Base-by-base conservation (phyloP, 140 eudicot species). In the Eryngium alpinum region DNA sequence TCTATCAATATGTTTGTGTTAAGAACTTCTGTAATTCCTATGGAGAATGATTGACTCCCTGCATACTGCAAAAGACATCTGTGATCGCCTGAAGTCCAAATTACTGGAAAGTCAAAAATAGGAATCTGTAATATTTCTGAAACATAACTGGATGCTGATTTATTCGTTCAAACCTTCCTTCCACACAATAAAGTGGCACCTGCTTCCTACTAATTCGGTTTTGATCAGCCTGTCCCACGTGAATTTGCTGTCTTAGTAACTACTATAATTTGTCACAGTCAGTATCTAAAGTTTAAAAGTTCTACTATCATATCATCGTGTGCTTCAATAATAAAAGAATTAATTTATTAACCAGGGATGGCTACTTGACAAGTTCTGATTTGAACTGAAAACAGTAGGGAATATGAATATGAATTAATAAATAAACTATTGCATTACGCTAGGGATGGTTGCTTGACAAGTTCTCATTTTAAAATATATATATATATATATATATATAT, bases 131-230 rank as follows among this genome's bases (percentile, higher is more conserved):
- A 74, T 3, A 44, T 29, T 46, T 34, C 44, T 11, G 82, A 83
- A 84, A 87, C 97, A 73, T 88, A 85, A 94, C 98, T 83, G 98
- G 98, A 84, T 94, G 98, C 87, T 94, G 88, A 80, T 94, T 94
- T 78, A 94, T 92, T 86, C 97, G 87, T 78, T 87, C 92, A 86
- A 92, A 94, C 86, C 91, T 89, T 84, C 95, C 97, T 78, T 84
- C 89, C 72, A 92, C 88, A 56, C 85, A 88, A 92, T 92, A 94
- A 38, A 92, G 96, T 59, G 98, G 98, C 49, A 84, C 87, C 86
- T 89, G 98, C 38, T 89, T 90, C 79, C 95, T 82, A 11, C 82
- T 79, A 38, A 94, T 84, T 69, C 98, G 80, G 81, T 89, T 92
- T 89, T 85, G 93, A 83, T 94, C 98, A 73, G 97, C 85, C 98